phyloP scores from a whole-genome alignment of 1,284 basidiomycete species.

The Fomitopsis palustris region DNA sequence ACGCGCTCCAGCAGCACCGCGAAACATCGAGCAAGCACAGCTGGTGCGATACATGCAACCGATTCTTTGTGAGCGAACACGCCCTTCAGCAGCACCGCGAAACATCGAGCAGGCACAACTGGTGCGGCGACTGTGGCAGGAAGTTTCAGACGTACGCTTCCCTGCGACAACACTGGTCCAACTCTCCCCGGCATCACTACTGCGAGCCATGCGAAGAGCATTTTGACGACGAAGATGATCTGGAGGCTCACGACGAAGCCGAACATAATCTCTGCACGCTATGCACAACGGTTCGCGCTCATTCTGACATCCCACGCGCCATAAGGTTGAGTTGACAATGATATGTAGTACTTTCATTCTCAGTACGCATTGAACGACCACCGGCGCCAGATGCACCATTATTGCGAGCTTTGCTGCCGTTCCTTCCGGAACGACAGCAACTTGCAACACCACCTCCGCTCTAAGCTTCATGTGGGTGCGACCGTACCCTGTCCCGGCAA shows the following conservation, averaged over 20 bases:
- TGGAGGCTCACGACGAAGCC: slow-evolving; percentile 9
- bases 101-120: background rate
- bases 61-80: background rate
- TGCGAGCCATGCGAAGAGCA: slow-evolving; percentile 41
- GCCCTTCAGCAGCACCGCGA: background rate
- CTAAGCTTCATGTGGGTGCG: slow-evolving; percentile 18
- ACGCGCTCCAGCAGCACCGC: background rate
- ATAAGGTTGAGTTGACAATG: slow-evolving; percentile 30
- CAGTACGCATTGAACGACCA: slow-evolving; percentile 41
- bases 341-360: background rate
- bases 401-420: slow-evolving; percentile 43
- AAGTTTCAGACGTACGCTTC: slow-evolving; percentile 6
- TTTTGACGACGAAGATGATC: slow-evolving; percentile 9
- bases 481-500: slow-evolving; percentile 19
- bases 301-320: background rate
- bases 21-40: background rate
- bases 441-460: slow-evolving; percentile 19
- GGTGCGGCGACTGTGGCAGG: background rate
- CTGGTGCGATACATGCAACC: slow-evolving; percentile 21
- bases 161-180: slow-evolving; percentile 35
- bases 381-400: slow-evolving; percentile 43
- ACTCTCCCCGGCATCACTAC: slow-evolving; percentile 36
- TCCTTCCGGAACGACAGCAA: slow-evolving; percentile 31
- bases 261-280: slow-evolving; percentile 29
- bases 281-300: slow-evolving; percentile 31